Conservation (phyloP, 495 filamentous ascomycete species). For the Neurospora sp. region DNA sequence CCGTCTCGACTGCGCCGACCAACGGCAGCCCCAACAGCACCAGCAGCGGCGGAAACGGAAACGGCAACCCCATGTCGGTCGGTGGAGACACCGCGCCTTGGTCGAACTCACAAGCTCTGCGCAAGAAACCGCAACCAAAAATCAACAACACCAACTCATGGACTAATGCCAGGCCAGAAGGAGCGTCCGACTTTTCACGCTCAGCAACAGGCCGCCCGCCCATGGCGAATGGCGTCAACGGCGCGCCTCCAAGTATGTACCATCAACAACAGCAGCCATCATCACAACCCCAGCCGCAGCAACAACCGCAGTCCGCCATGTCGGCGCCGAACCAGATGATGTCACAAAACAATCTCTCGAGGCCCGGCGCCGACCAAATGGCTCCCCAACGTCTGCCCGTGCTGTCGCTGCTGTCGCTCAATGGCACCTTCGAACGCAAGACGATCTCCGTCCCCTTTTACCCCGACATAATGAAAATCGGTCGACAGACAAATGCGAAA, state of each 20-base stretch:
- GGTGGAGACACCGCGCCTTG: slow-evolving; percentile 36
- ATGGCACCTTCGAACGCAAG: slow-evolving; percentile 93
- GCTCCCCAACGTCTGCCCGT: slow-evolving; percentile 58
- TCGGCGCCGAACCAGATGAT: slow-evolving; percentile 37
- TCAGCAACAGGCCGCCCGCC: slow-evolving; percentile 32
- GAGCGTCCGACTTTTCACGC: slow-evolving; percentile 35
- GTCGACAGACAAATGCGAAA: slow-evolving; percentile 93
- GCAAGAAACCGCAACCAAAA: slow-evolving; percentile 55
- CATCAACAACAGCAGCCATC: not conserved
- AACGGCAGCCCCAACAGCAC: slow-evolving; percentile 28
- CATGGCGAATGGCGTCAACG: slow-evolving; percentile 44
- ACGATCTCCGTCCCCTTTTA: slow-evolving; percentile 84
- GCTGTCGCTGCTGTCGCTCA: slow-evolving; percentile 74
- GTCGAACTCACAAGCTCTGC: slow-evolving; percentile 39
- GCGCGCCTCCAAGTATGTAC: slow-evolving; percentile 44
- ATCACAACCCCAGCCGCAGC: slow-evolving; percentile 28
- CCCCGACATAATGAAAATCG: slow-evolving; percentile 84
- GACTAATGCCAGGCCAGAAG: slow-evolving; percentile 44
- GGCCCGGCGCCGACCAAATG: slow-evolving; percentile 42
- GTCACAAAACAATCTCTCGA: slow-evolving; percentile 29
- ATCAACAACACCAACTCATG: slow-evolving; percentile 43
- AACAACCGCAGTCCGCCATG: slow-evolving; percentile 63
- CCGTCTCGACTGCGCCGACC: slow-evolving; percentile 2
- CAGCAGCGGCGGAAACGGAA: slow-evolving; percentile 3
- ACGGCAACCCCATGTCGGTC: slow-evolving; percentile 25